Base-by-base conservation (phyloP, 106 monocot species). In the Dendrobium nobile region DNA sequence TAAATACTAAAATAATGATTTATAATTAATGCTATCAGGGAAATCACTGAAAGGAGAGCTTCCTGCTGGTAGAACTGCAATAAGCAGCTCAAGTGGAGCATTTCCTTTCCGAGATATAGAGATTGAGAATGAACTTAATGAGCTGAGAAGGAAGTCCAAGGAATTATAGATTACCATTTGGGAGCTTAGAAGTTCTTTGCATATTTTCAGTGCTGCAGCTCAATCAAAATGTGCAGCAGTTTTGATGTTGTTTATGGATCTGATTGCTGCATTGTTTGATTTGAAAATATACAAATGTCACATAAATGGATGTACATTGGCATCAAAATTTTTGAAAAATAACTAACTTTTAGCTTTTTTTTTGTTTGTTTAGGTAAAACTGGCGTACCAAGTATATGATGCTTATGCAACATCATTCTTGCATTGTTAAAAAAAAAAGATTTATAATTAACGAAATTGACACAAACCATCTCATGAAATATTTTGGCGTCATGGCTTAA, bases 1-100 rank as follows among this genome's bases (percentile, higher is more conserved):
- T 37, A 37, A 37, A 37, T 37, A 37, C 3, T 37, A 1, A 37
- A 37, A 37, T 0, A 37, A 37, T 37, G 3, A 2, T 37, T 37
- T 37, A 37, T 37, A 37, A 37, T 37, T 37, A 37, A 37, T n/a
- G n/a, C n/a, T n/a, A n/a, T n/a, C n/a, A n/a, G n/a, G n/a, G n/a
- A n/a, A n/a, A n/a, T n/a, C n/a, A n/a, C n/a, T n/a, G 96, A 96
- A 90, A 82, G 96, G 96, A 87, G 96, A 94, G 80, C 90, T 96
- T 70, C 96, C 96, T 59, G 80, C 92, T 78, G 94, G 96, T 47
- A 85, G 96, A 90, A 81, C 94, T 55, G 43, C 88, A 75, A 81
- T 81, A 27, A 82, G 86, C 81, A 92, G 79, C 82, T 89, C 93
- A 74, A 88, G 81, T 40, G 75, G 86, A 15, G 4, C n/a, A n/a